Evolutionary conservation across 2,329 filamentous ascomycete genomes (phyloP).

Genomic region (Talaromyces verruculosus): DNA sequence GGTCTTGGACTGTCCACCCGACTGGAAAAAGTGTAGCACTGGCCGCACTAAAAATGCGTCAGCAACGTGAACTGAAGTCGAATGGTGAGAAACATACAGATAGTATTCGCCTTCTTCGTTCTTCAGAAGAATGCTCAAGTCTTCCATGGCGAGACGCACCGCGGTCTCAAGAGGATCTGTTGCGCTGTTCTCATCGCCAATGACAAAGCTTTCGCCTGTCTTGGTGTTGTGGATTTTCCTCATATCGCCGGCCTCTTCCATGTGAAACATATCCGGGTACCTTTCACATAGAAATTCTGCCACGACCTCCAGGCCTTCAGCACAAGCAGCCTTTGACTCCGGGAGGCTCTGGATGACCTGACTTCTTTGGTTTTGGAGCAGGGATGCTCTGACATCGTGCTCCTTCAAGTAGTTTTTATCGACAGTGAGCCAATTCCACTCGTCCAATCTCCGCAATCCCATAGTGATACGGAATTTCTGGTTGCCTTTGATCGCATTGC

Average conservation of each 20-base stretch:
- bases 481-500: constrained; percentile 40
- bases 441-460: constrained; percentile 49
- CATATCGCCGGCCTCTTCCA: constrained; percentile 28
- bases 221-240: constrained; percentile 45
- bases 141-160: constrained; percentile 53
- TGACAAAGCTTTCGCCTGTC: constrained; percentile 45
- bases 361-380: constrained; percentile 41
- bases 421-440: constrained; percentile 51
- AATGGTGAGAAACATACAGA: constrained; percentile 38
- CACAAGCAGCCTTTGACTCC: constrained; percentile 47
- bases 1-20: constrained; percentile 52
- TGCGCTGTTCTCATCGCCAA: constrained; percentile 36
- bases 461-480: constrained; percentile 48
- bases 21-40: constrained; percentile 56
- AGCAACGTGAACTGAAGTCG: constrained; percentile 2
- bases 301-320: constrained; percentile 50
- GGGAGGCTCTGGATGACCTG: constrained; percentile 50
- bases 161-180: constrained; percentile 52
- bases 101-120: constrained; percentile 50
- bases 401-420: constrained; percentile 49
- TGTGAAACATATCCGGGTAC: constrained; percentile 48
- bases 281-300: constrained; percentile 46
- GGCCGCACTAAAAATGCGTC: constrained; percentile 40
- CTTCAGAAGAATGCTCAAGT: constrained; percentile 52
- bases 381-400: constrained; percentile 42